A percentile compares a stretch with the other conserved stretches of the same genome.
phyloP scores from a whole-genome alignment of 768 basidiomycete genomes.

The Phanerochaete carnosa region DNA sequence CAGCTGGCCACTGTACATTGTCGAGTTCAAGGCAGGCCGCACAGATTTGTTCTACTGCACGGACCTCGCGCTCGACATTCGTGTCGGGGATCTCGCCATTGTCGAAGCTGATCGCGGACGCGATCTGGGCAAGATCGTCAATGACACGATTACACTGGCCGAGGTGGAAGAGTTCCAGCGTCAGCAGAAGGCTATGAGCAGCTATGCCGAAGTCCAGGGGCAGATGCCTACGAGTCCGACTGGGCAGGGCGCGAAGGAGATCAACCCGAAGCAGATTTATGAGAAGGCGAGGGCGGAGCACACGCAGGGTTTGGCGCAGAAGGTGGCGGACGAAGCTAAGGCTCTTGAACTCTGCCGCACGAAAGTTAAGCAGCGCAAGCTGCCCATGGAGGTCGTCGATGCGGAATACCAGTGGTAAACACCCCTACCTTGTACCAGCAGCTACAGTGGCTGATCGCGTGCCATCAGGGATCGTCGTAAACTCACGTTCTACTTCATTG shows the following conservation, averaged over 20 bases:
- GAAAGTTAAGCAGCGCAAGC: conserved; percentile 89
- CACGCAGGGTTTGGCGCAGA: conserved; percentile 77
- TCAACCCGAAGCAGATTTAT: conserved; percentile 96
- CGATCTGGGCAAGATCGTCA: conserved; percentile 89
- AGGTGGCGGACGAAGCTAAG: conserved; percentile 88
- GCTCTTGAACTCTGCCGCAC: conserved; percentile 88
- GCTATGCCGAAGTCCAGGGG: conserved; percentile 27
- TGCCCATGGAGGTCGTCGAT: conserved; percentile 98
- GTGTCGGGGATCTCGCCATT: conserved; percentile 89
- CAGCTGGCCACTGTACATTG: conserved; percentile 89
- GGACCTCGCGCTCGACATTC: conserved; percentile 61
- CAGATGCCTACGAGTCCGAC: conserved; percentile 47
- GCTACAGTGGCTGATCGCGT: background rate
- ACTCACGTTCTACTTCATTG: conserved; percentile 96
- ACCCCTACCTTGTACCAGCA: background rate
- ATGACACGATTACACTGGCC: conserved; percentile 83
- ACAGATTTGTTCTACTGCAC: conserved; percentile 93
- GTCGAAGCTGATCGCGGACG: conserved; percentile 96
- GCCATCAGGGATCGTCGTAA: conserved; percentile 88
- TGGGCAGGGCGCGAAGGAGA: conserved; percentile 73
- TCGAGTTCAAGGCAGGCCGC: conserved; percentile 96
- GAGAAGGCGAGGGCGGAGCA: conserved; percentile 82
- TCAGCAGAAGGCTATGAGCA: conserved; percentile 53
- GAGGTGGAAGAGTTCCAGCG: conserved; percentile 92
- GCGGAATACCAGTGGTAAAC: conserved; percentile 97